Percentiles rank a stretch among this genome's conserved stretches.
phyloP scores from a whole-genome alignment of 352 stramenopile species.

The Saprolegnia parasitica region DNA sequence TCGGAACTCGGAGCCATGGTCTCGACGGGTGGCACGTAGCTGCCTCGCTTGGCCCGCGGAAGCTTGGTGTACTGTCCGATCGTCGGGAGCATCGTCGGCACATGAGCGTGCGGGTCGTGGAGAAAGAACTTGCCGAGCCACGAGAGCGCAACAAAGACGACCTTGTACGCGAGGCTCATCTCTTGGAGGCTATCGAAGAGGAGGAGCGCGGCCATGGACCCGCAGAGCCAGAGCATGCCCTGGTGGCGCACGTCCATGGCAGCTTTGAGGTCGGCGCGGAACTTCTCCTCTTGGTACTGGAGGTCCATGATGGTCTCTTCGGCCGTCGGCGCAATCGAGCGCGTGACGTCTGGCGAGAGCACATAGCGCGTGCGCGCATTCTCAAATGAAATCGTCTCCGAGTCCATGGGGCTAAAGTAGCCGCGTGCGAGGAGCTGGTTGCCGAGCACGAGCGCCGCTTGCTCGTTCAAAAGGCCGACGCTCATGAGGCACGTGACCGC shows the following conservation, averaged over 20 bases:
- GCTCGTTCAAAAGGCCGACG: slow-evolving; percentile 23
- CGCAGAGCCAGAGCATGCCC: slow-evolving; percentile 24
- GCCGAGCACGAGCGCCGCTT: slow-evolving; percentile 25
- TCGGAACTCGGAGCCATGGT: background rate
- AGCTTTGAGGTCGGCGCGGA: slow-evolving; percentile 2
- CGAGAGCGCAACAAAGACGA: slow-evolving; percentile 19
- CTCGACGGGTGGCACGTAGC: background rate
- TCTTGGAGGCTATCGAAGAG: slow-evolving; percentile 28
- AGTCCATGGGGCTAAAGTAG: slow-evolving; percentile 29
- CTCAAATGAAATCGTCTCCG: slow-evolving; percentile 21
- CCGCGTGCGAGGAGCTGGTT: slow-evolving; percentile 27
- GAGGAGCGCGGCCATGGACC: slow-evolving; percentile 16
- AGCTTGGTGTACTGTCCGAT: slow-evolving; percentile 14
- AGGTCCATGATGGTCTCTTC: slow-evolving; percentile 29
- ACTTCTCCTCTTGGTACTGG: slow-evolving; percentile 26
- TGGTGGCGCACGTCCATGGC: slow-evolving; percentile 21
- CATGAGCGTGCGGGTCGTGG: slow-evolving; percentile 14
- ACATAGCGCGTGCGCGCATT: slow-evolving; percentile 26
- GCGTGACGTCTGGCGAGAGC: slow-evolving; percentile 19
- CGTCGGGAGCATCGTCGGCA: background rate
- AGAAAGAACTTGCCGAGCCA: slow-evolving; percentile 23
- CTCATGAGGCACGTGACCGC: slow-evolving; percentile 28
- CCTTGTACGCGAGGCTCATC: slow-evolving; percentile 21
- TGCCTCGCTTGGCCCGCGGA: background rate
- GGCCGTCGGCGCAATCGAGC: slow-evolving; percentile 23